Conservation (phyloP, 1,284 basidiomycete genomes). For the Coniferiporia sulphurascens region DNA sequence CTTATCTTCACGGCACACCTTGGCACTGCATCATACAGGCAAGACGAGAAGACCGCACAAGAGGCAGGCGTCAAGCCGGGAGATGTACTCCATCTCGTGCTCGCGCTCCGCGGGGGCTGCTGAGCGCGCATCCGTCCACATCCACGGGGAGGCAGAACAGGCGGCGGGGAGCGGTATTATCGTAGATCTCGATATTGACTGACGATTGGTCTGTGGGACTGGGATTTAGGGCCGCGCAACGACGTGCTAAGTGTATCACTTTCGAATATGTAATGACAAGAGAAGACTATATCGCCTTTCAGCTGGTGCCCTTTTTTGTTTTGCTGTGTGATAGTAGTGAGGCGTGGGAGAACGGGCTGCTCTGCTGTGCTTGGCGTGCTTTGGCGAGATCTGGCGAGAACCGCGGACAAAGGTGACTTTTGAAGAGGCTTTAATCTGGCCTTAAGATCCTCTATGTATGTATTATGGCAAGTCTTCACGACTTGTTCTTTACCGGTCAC, state of each 20-base stretch:
- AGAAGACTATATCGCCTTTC: neutral
- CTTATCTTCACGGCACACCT: neutral
- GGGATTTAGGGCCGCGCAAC: neutral
- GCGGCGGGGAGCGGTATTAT: neutral
- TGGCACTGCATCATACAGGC: conserved; percentile 29
- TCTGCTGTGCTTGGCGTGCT: too few species aligned
- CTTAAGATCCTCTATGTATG: too few species aligned
- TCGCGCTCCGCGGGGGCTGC: conserved; percentile 83
- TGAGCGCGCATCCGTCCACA: conserved; percentile 20
- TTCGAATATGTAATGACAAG: neutral
- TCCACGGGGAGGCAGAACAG: neutral
- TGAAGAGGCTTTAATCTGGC: too few species aligned
- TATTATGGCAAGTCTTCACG: too few species aligned
- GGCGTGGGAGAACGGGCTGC: too few species aligned
- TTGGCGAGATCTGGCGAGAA: too few species aligned
- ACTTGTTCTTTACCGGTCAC: too few species aligned
- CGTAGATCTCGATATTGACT: neutral
- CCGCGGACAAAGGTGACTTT: too few species aligned
- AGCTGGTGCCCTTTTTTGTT: neutral
- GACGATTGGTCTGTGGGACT: neutral
- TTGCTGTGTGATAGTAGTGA: too few species aligned
- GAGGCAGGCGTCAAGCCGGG: conserved; percentile 82
- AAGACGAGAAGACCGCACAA: conserved; percentile 83
- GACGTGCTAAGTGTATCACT: neutral
- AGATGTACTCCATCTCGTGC: conserved; percentile 85